Evolutionary conservation across 2,329 filamentous ascomycete genomes (phyloP), one percentile per base, ranked within the genome.

Genomic region (Cladophialophora psammophila): DNA sequence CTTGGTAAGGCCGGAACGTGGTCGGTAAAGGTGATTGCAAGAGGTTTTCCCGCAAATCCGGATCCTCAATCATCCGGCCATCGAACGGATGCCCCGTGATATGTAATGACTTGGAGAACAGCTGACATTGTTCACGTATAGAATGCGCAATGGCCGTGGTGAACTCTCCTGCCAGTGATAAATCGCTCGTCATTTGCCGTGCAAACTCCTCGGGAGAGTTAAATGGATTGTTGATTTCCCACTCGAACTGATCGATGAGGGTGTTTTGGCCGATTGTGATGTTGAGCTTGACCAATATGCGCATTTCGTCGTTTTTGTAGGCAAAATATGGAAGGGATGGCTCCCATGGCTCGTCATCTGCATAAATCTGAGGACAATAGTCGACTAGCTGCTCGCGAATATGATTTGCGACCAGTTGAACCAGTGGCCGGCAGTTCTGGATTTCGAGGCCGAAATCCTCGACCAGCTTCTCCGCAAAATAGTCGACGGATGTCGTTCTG

Each of bases 241-340:
- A 99, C 79, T 99, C 95, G 69, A 99, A 98, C 77, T 98, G 95
- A 75, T 99, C 95, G 40, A 97, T 90, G 32, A 99, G 84, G 0
- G 94, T 98, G 76, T 96, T 92, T 70, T 92, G 91, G 48, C 94
- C 95, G 75, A 99, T 97, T 6, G 95, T 98, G 75, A 99, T 97
- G 79, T 98, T 97, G 59, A 99, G 85, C 79, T 97, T 98, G 79
- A 99, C 88, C 52, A 96, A 82, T 72, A 99, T 91, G 59, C 95
- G 91, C 94, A 99, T 97, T 81, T 99, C 95, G 77, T 99, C 95
- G 76, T 99, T 97, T 80, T 98, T 98, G 83, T 97, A 97, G 6
- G 95, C 94, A 45, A 87, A 90, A 77, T 98, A 98, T 0, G 94
- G 94, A 12, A 96, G 84, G 75, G 95, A 91, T 1, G 93, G 91